Conservation (phyloP, 1,284 basidiomycete genomes). For the Malassezia caprae region DNA sequence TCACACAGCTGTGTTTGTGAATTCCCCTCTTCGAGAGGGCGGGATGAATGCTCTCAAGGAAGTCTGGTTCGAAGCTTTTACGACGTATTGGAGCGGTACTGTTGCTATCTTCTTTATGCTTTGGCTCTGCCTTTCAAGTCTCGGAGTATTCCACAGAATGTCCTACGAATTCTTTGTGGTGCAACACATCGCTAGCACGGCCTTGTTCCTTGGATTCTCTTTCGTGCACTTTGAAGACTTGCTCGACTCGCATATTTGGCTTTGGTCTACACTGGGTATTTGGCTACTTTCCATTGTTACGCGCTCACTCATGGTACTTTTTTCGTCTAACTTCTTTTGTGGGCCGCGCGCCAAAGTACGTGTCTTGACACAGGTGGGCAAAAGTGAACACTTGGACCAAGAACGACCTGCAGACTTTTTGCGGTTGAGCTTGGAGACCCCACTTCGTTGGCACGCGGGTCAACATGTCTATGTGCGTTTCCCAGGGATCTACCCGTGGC, state of each 20-base stretch:
- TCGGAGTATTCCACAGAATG: conserved; percentile 21
- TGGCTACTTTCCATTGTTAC: not conserved
- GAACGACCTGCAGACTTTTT: not conserved
- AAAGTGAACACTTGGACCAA: conserved; percentile 10
- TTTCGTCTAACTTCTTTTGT: conserved; percentile 1
- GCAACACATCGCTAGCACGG: conserved; percentile 26
- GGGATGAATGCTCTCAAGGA: conserved; percentile 18
- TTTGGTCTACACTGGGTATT: not conserved
- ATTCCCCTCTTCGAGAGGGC: conserved; percentile 26
- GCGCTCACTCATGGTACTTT: not conserved
- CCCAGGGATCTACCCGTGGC: conserved; percentile 23
- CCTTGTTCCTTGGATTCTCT: conserved; percentile 25
- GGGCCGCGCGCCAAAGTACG: conserved; percentile 18
- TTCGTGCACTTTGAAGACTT: not conserved
- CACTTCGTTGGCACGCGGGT: conserved; percentile 32
- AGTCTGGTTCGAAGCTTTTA: conserved; percentile 16
- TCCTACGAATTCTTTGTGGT: conserved; percentile 40
- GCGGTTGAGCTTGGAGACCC: conserved; percentile 21
- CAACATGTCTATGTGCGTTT: conserved; percentile 41
- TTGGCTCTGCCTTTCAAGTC: conserved; percentile 20
- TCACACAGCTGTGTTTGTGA: conserved; percentile 35
- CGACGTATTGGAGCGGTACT: conserved; percentile 25
- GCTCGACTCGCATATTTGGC: not conserved
- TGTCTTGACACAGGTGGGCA: conserved; percentile 21
- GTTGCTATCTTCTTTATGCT: conserved; percentile 30